These are phyloP conservation scores for Cordyceps cicadae DNA, from an alignment of 2,329 filamentous ascomycete genomes.

Conservation along the genomic window DNA sequence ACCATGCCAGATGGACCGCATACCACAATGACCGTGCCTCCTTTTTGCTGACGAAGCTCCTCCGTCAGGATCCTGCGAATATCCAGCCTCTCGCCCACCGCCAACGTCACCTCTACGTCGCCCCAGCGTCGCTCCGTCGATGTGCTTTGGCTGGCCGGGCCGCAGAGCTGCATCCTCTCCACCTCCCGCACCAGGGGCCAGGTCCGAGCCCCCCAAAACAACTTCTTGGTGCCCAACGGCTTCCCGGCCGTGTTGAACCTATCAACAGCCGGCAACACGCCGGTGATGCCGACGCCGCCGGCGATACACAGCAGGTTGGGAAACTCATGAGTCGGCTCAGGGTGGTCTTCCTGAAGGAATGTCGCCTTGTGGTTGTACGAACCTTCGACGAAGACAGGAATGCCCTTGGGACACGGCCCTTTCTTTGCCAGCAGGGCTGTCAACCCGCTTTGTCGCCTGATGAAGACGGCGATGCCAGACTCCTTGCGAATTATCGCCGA, in stretches of 20 bases:
- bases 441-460: constrained; percentile 19
- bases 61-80: constrained; percentile 19
- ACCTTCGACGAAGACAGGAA: constrained; percentile 22
- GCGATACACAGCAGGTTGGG: constrained; percentile 23
- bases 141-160: neutral
- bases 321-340: constrained; percentile 13
- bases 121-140: constrained; percentile 17
- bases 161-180: constrained; percentile 17
- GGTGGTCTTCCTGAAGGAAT: constrained; percentile 15
- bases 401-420: constrained; percentile 10
- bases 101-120: constrained; percentile 21
- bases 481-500: neutral
- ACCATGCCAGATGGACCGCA: constrained; percentile 24
- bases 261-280: constrained; percentile 20
- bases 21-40: constrained; percentile 22
- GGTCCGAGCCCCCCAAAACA: constrained; percentile 23
- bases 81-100: constrained; percentile 22
- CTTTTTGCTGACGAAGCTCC: constrained; percentile 16
- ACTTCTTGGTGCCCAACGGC: constrained; percentile 19
- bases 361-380: constrained; percentile 21
- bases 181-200: constrained; percentile 20
- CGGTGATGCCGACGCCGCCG: constrained; percentile 25
- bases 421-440: constrained; percentile 18
- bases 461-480: constrained; percentile 22
- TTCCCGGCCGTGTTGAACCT: constrained; percentile 16